These are phyloP conservation scores for Sporothrix luriei DNA, from an alignment of 2,329 filamentous ascomycete species.

Conservation along the genomic window DNA sequence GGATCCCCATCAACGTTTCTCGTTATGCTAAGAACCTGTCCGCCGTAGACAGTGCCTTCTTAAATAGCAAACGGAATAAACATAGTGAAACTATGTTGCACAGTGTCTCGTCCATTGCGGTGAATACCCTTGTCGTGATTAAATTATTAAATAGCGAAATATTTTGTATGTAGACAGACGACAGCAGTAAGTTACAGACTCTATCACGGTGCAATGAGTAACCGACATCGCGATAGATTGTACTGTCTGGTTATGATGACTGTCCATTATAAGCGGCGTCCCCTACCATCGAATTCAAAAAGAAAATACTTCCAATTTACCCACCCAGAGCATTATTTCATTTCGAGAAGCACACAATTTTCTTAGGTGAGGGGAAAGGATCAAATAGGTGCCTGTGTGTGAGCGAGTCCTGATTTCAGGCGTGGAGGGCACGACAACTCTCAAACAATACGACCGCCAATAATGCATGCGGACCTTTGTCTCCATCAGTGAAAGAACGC, in stretches of 20 bases:
- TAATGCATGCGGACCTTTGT: constrained; percentile 1
- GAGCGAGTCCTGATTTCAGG: not conserved
- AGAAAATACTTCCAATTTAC: not conserved
- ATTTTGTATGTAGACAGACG: not conserved
- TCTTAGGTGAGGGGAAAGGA: not conserved
- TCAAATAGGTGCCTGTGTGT: not conserved
- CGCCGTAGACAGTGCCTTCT: constrained; percentile 19
- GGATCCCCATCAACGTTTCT: constrained; percentile 6
- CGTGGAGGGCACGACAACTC: not conserved
- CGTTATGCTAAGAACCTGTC: constrained; percentile 28
- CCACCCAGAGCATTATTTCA: not conserved
- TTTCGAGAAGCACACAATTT: not conserved
- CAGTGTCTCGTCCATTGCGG: not conserved
- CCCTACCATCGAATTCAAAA: not conserved
- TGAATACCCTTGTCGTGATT: not conserved
- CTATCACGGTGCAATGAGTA: not conserved
- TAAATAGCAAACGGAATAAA: constrained; percentile 22
- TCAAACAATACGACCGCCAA: not conserved
- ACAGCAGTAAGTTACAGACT: not conserved
- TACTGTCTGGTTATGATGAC: not conserved
- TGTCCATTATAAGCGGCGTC: not conserved
- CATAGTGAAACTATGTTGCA: not conserved
- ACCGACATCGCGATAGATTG: not conserved
- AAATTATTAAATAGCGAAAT: not conserved
- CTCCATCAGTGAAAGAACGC: constrained; percentile 8